phyloP scores from a whole-genome alignment of 305 asterid genomes.

The Ilex paraguariensis region DNA sequence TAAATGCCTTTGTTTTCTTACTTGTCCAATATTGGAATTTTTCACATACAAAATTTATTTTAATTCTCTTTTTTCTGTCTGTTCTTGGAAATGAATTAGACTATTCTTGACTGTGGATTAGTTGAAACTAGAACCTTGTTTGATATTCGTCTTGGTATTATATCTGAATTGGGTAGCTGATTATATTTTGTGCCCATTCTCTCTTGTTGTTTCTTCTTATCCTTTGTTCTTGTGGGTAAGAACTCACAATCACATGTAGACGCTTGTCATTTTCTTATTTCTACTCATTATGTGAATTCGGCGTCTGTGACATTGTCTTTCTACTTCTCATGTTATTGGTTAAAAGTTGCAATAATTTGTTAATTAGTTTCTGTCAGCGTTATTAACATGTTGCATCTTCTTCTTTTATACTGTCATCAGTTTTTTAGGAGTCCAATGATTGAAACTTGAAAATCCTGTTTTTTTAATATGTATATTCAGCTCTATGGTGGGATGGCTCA shows the following conservation, averaged over 20 bases:
- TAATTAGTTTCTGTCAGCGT: constrained; percentile 24
- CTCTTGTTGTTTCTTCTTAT: constrained; percentile 15
- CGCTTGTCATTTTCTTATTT: constrained; percentile 34
- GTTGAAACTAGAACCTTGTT: background rate
- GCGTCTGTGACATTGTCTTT: constrained; percentile 33
- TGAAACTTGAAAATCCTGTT: constrained; percentile 6
- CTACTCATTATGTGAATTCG: constrained; percentile 16
- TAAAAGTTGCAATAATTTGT: constrained; percentile 28
- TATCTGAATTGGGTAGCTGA: constrained; percentile 3
- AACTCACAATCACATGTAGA: constrained; percentile 27
- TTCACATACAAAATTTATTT: constrained; percentile 3
- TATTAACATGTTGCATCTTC: constrained; percentile 22
- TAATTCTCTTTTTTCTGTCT: background rate
- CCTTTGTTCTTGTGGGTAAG: constrained; percentile 17
- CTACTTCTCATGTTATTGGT: constrained; percentile 10
- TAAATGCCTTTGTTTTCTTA: constrained; percentile 6
- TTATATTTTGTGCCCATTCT: constrained; percentile 5
- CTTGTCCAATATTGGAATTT: background rate
- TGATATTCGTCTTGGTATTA: constrained; percentile 2
- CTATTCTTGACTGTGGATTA: background rate
- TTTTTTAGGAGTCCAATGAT: constrained; percentile 21
- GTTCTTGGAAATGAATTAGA: background rate
- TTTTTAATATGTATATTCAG: constrained; percentile 14
- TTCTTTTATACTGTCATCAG: constrained; percentile 32
- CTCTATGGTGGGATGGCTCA: constrained; percentile 10